Percentiles rank a stretch among this genome's conserved stretches.
These are phyloP conservation scores for Colletotrichum lentis DNA, from an alignment of 2,329 filamentous ascomycete genomes.

Conservation along the genomic window DNA sequence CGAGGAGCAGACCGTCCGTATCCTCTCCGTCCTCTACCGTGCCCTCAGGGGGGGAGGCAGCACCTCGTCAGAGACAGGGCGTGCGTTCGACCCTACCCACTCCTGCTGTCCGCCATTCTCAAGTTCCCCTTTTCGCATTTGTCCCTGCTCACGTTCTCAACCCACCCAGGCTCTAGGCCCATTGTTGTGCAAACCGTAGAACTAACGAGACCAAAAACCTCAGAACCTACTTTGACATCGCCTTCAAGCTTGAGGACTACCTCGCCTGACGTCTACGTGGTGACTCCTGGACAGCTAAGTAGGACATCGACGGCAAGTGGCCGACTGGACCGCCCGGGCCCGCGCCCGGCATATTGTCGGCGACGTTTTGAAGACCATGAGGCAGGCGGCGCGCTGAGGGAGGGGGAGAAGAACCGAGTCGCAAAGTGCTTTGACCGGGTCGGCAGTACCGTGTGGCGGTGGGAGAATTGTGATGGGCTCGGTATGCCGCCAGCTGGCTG, in stretches of 20 bases:
- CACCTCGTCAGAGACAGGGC: slow-evolving; percentile 49
- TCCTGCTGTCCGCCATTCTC: no score
- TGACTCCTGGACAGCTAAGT: slow-evolving; percentile 39
- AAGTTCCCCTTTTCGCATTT: background rate
- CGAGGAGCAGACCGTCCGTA: slow-evolving; percentile 43
- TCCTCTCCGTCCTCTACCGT: slow-evolving; percentile 45
- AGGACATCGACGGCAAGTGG: slow-evolving; percentile 46
- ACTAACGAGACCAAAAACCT: background rate
- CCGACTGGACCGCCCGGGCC: slow-evolving; percentile 48
- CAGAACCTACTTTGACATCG: slow-evolving; percentile 47
- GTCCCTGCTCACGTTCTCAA: background rate
- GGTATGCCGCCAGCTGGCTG: background rate
- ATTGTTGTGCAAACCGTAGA: no score
- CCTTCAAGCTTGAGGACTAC: slow-evolving; percentile 46
- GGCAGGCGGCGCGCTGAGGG: background rate
- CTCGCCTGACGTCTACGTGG: slow-evolving; percentile 35
- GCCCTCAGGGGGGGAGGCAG: slow-evolving; percentile 47
- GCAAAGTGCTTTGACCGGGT: background rate
- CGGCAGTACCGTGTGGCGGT: background rate
- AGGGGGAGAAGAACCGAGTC: background rate
- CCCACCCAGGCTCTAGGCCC: background rate
- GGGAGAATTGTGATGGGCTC: no score
- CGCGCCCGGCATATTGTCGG: slow-evolving; percentile 45
- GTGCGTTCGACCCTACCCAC: slow-evolving; percentile 39
- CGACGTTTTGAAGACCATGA: slow-evolving; percentile 38